Percentiles rank a stretch among this genome's conserved stretches.
Evolutionary conservation across 2,329 filamentous ascomycete species (phyloP).

Genomic region (Nemania bipapillata): DNA sequence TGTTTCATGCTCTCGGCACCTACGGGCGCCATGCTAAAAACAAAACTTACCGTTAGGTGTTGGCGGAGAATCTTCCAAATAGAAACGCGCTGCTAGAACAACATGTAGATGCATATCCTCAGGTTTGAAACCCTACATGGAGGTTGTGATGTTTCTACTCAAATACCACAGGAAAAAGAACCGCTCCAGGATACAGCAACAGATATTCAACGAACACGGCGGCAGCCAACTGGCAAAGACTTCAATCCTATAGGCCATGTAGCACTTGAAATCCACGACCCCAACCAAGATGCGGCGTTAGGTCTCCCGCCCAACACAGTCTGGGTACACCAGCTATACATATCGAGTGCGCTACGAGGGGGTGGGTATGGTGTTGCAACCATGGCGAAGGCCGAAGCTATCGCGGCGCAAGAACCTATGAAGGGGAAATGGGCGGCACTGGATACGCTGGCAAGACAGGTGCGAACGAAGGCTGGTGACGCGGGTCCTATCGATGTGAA

Average conservation of each 20-base stretch:
- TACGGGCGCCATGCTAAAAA: constrained; percentile 29
- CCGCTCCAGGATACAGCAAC: constrained; percentile 53
- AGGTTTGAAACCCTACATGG: constrained; percentile 41
- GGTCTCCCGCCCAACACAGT: constrained; percentile 50
- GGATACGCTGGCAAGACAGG: constrained; percentile 51
- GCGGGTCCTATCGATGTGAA: constrained; percentile 46
- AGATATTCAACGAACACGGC: constrained; percentile 45
- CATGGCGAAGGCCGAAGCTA: constrained; percentile 52
- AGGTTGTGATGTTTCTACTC: constrained; percentile 16
- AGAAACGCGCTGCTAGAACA: constrained; percentile 48
- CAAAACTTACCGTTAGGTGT: constrained; percentile 42
- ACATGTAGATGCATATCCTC: constrained; percentile 49
- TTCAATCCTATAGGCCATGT: constrained; percentile 58
- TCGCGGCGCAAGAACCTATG: constrained; percentile 50
- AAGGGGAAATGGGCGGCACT: constrained; percentile 52
- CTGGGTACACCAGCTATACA: constrained; percentile 57
- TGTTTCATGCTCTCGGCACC: constrained; percentile 10
- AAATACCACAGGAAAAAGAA: constrained; percentile 48
- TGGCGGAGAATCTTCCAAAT: constrained; percentile 49
- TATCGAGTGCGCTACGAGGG: constrained; percentile 55
- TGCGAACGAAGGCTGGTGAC: constrained; percentile 46
- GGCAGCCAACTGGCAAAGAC: constrained; percentile 47
- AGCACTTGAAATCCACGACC: constrained; percentile 51
- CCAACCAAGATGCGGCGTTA: constrained; percentile 49
- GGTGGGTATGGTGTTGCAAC: constrained; percentile 53